Conservation (phyloP, 2,329 filamentous ascomycete species). For the Alternaria tenuissima region DNA sequence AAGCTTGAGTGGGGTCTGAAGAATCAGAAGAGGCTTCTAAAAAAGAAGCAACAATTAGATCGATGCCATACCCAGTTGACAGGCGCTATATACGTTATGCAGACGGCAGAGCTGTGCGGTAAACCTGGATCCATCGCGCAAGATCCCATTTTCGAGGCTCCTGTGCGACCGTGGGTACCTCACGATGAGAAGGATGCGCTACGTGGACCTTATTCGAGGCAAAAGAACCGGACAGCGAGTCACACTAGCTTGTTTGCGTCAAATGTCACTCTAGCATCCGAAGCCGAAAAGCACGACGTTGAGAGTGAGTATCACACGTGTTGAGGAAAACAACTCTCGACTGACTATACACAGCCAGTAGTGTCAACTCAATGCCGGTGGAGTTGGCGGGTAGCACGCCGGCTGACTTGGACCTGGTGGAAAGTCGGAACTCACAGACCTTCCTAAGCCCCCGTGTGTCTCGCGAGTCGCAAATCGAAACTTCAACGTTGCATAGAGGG, state of each 20-base stretch:
- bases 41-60: constrained; percentile 29
- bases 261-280: constrained; percentile 28
- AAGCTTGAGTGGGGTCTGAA: constrained; percentile 42
- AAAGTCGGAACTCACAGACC: constrained; percentile 21
- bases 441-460: constrained; percentile 7
- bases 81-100: constrained; percentile 39
- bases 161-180: constrained; percentile 32
- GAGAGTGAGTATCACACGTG: constrained; percentile 23
- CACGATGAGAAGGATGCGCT: constrained; percentile 18
- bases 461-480: neutral
- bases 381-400: constrained; percentile 44
- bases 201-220: constrained; percentile 36
- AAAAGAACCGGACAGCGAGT: constrained; percentile 25
- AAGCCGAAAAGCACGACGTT: constrained; percentile 17
- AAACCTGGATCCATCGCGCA: constrained; percentile 17
- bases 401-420: constrained; percentile 24
- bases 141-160: constrained; percentile 32
- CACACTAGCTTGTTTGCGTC: constrained; percentile 35
- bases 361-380: constrained; percentile 26
- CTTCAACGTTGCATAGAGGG: neutral
- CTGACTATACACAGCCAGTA: constrained; percentile 21
- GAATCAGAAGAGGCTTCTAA: constrained; percentile 38
- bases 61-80: constrained; percentile 40
- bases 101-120: constrained; percentile 32
- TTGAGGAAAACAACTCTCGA: neutral